Percentiles rank a stretch among this genome's conserved stretches.
phyloP scores from a whole-genome alignment of 2,329 filamentous ascomycete species.

The Paraphaeosphaeria minitans region DNA sequence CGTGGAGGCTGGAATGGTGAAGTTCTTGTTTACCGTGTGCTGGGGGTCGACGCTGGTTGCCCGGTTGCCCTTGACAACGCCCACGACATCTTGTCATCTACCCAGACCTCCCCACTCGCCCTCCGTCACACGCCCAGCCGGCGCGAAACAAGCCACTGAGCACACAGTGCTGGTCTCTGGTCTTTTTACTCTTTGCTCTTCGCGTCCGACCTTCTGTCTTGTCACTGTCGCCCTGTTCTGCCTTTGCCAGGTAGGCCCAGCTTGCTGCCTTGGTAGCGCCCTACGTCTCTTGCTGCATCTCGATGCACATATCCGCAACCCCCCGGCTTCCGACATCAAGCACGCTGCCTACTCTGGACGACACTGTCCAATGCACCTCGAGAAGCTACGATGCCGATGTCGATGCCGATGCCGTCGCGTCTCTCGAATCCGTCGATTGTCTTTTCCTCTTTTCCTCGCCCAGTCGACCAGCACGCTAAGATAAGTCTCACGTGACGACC shows the following conservation, averaged over 20 bases:
- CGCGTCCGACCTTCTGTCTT: neutral
- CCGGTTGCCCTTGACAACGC: constrained; percentile 27
- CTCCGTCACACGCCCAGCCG: constrained; percentile 15
- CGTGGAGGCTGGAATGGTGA: constrained; percentile 31
- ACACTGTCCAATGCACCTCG: neutral
- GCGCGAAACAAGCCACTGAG: constrained; percentile 13
- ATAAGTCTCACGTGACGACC: constrained; percentile 10
- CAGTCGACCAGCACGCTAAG: neutral
- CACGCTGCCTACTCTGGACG: neutral
- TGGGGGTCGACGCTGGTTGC: constrained; percentile 10
- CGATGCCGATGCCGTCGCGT: neutral
- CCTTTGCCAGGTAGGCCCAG: neutral
- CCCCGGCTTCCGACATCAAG: neutral
- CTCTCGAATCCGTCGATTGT: neutral
- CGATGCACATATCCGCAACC: neutral
- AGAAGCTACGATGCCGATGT: neutral
- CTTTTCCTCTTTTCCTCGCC: neutral
- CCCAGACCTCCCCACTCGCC: neutral
- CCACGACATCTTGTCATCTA: constrained; percentile 13
- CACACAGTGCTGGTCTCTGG: neutral
- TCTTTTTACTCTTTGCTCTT: too few relatives aligned
- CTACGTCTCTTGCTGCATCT: neutral
- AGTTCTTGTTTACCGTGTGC: constrained; percentile 30
- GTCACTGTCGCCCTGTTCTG: neutral
- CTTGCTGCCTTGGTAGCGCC: neutral